phyloP scores from a whole-genome alignment of 2,329 filamentous ascomycete species.

The Camillea tinctor region DNA sequence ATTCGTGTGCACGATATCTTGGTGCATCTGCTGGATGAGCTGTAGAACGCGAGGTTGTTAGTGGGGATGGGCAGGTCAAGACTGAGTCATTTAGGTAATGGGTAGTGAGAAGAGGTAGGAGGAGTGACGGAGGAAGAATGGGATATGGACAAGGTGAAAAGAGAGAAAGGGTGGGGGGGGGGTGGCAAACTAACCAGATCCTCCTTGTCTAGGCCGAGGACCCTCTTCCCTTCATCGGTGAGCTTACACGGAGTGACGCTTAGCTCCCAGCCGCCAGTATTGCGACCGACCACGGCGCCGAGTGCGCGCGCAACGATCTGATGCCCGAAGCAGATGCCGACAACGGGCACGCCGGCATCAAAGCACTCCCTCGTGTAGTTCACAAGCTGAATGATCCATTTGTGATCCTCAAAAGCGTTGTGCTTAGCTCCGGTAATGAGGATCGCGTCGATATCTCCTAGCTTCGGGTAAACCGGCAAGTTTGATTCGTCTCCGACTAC shows the following conservation, averaged over 20 bases:
- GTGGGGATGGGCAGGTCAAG: neutral
- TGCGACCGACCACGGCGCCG: slow-evolving; percentile 64
- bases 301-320: slow-evolving; percentile 78
- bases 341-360: slow-evolving; percentile 62
- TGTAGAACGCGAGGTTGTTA: slow-evolving; percentile 31
- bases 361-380: slow-evolving; percentile 63
- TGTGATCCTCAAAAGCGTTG: slow-evolving; percentile 69
- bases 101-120: neutral
- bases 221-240: slow-evolving; percentile 65
- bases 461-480: slow-evolving; percentile 64
- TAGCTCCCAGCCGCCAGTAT: slow-evolving; percentile 76
- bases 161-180: neutral
- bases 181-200: slow-evolving; percentile 44
- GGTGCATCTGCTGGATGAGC: slow-evolving; percentile 83
- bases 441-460: slow-evolving; percentile 77
- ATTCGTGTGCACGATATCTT: slow-evolving; percentile 67
- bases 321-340: slow-evolving; percentile 86
- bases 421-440: slow-evolving; percentile 75
- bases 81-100: neutral
- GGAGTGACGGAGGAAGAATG: neutral
- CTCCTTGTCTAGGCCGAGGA: slow-evolving; percentile 71
- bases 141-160: neutral
- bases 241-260: slow-evolving; percentile 69
- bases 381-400: slow-evolving; percentile 76
- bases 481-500: slow-evolving; percentile 52